These are phyloP conservation scores for Epichloe amarillans DNA, from an alignment of 2,329 filamentous ascomycete genomes.

Conservation along the genomic window DNA sequence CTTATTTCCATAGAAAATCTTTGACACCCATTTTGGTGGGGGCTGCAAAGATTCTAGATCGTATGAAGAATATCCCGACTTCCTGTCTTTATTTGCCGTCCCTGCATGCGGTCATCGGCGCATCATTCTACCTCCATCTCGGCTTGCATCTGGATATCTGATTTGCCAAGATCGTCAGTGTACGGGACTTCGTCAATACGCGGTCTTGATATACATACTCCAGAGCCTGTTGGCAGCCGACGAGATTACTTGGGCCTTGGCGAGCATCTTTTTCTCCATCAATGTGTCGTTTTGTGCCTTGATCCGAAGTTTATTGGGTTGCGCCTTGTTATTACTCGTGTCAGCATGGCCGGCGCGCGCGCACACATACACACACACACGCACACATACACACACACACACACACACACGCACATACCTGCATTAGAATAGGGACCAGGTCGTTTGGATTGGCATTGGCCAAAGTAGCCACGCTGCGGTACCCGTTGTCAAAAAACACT, in stretches of 20 bases:
- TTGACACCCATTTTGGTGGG: no score
- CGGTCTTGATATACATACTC: slow-evolving; percentile 32
- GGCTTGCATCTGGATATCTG: slow-evolving; percentile 38
- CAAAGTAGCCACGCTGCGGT: slow-evolving; percentile 52
- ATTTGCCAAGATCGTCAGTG: not conserved
- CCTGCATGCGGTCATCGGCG: not conserved
- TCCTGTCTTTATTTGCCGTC: not conserved
- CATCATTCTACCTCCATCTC: slow-evolving; percentile 31
- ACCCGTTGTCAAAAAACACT: slow-evolving; percentile 66
- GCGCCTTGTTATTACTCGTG: slow-evolving; percentile 31
- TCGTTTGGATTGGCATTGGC: slow-evolving; percentile 57
- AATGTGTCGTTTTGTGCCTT: slow-evolving; percentile 42
- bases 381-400: slow-evolving; percentile 8
- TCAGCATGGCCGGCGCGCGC: slow-evolving; percentile 1
- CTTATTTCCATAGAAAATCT: no score
- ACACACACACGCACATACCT: slow-evolving; percentile 29
- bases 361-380: not conserved
- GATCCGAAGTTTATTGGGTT: slow-evolving; percentile 49
- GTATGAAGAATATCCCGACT: not conserved
- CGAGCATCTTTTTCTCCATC: slow-evolving; percentile 48
- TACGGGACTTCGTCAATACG: not conserved
- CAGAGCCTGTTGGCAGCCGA: slow-evolving; percentile 56
- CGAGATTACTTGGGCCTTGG: slow-evolving; percentile 55
- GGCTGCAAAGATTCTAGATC: not conserved
- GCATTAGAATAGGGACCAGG: slow-evolving; percentile 57